Evolutionary conservation across 108 stramenopile genomes (phyloP), one percentile per base, ranked within the genome.

Genomic region (Skeletonema costatum): DNA sequence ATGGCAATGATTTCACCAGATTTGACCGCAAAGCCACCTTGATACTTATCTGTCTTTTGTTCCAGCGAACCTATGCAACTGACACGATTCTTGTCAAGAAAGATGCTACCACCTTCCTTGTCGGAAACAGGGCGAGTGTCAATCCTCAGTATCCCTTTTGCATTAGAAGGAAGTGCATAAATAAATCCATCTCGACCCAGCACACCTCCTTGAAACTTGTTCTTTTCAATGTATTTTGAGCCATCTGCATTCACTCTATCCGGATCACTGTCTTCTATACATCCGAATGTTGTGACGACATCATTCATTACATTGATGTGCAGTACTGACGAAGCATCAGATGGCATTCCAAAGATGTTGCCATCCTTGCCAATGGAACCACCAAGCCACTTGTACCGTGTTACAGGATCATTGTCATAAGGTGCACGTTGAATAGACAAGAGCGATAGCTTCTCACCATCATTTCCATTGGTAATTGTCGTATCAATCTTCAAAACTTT

Each of bases 121-220:
- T 21, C 16, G 14, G 17, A 16, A 33, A 36, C 38, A 10, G 74
- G 71, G 30, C 82, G 71, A 25, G 86, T 86, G 32, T 89, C 86
- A 70, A 96, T 93, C 25, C 91, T 56, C 25, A 90, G 78, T 4
- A 94, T 81, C 3, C 81, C 74, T 31, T 73, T 71, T 32, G 87
- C 90, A 67, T 88, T 80, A 50, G 88, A 84, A 11, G 93, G 93
- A 30, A 96, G 87, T 32, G 85, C 87, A 58, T 94, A 96, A 21
- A 96, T 83, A 62, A 81, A 88, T 38, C 86, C 87, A 73, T 97
- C 93, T 11, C 84, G 65, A 36, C 71, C 86, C 65, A 92, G 39
- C 4, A 89, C 74, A 21, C 90, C 96, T 33, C 93, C 93, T 75
- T 97, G 93, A 84, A 89, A 97, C 71, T 97, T 94, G 39, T 96